Conservation (phyloP, 75 land plant genomes). For the Adiantum capillusveneris region DNA sequence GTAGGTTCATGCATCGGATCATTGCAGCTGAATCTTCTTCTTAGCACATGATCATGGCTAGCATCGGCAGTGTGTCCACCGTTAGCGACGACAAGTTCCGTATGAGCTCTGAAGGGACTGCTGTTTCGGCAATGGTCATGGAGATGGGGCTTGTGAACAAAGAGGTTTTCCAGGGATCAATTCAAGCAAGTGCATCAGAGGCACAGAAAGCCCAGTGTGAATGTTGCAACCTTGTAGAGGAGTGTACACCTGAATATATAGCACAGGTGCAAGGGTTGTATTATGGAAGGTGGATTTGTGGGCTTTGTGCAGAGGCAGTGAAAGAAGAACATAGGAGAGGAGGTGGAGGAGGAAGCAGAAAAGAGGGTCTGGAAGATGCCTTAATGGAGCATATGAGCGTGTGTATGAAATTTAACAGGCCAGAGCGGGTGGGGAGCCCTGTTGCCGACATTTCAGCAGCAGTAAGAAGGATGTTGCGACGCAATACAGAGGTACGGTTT, state of each 20-base stretch:
- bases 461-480: constrained; percentile 2
- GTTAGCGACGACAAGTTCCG: too few relatives aligned
- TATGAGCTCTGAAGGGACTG: too few relatives aligned
- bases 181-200: not conserved
- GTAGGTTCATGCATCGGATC: too few relatives aligned
- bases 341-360: not conserved
- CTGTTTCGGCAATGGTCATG: too few relatives aligned
- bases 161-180: too few relatives aligned
- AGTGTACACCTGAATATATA: constrained; percentile 18
- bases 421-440: constrained; percentile 7
- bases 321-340: constrained; percentile 16
- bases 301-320: constrained; percentile 29
- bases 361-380: constrained; percentile 17
- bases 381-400: constrained; percentile 16
- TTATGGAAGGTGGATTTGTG: constrained; percentile 29
- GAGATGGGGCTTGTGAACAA: too few relatives aligned
- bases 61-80: too few relatives aligned
- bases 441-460: constrained; percentile 12
- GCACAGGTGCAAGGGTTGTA: constrained; percentile 5
- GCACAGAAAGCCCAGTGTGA: constrained; percentile 10
- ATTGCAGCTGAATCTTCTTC: too few relatives aligned
- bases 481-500: not conserved
- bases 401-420: constrained; percentile 16
- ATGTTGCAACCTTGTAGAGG: constrained; percentile 30
- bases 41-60: too few relatives aligned